Base-by-base conservation (phyloP, 768 basidiomycete species). In the Agrocybe pediades region DNA sequence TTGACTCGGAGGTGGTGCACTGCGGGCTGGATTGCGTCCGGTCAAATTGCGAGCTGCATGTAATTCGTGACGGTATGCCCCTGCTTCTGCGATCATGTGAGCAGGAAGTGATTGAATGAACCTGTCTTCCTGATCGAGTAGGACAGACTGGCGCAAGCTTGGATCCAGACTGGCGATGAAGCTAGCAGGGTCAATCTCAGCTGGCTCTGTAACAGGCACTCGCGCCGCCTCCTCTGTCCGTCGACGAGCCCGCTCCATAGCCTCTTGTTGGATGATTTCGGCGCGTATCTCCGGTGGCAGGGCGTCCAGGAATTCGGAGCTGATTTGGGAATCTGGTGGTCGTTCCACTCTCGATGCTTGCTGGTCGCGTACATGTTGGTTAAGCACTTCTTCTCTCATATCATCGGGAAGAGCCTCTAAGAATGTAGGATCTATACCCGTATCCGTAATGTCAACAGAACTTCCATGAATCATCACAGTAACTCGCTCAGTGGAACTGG, bases 371-470 rank as follows among this genome's bases (percentile, higher is more conserved):
- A 98, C 86, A 65, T 99, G 96, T 65, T 99, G 97, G 63, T 95
- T 95, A 49, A 99, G 79, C 29, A 99, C 94, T 66, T 99, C 97
- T 66, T 97, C 96, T 46, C 97, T 85, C 89, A 99, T 98, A 60
- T 98, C 96, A 65, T 99, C 97, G 0, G 97, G 97, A 8, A 99
- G 74, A 21, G 97, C 97, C 72, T 98, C 95, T 53, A 99, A 76
- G 81, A 99, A 99, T 5, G 93, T 95, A 2, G 95, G 93, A 67
- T 99, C 97, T 65, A 99, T 98, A 4, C 97, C 97, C 30, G 95
- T 96, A 62, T 98, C 95, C 2, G 97, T 99, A 67, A 99, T 99
- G 66, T 99, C 97, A 23, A 98, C 92, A 6, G 87, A 79, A 58
- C 84, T 91, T 47, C 97, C 97, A 68, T 95, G 92, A 49, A 99